phyloP scores from a whole-genome alignment of 306 rosid genomes.

The Ormosia semicastrata region DNA sequence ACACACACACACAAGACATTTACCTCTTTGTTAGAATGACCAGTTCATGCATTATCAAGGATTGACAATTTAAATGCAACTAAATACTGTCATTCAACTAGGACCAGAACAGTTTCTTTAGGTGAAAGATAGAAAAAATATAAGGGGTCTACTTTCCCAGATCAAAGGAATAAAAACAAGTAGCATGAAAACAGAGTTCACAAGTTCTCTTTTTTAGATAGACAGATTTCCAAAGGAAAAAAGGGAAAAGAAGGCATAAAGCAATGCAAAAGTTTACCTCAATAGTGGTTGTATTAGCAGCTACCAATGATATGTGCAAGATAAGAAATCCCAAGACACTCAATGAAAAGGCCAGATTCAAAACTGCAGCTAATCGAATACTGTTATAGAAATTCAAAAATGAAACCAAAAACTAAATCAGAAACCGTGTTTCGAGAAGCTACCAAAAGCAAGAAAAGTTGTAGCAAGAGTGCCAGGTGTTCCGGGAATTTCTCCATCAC shows the following conservation, averaged over 20 bases:
- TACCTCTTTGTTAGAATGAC: not conserved
- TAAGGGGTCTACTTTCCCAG: not conserved
- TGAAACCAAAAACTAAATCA: not conserved
- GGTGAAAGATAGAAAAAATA: not conserved
- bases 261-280: slow-evolving; percentile 60
- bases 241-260: not conserved
- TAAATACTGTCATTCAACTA: slow-evolving; percentile 9
- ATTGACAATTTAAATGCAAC: slow-evolving; percentile 11
- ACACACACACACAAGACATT: not conserved
- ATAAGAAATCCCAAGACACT: slow-evolving; percentile 94
- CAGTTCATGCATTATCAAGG: not conserved
- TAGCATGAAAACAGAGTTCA: not conserved
- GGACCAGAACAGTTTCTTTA: not conserved
- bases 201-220: not conserved
- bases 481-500: slow-evolving; percentile 94
- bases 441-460: slow-evolving; percentile 97
- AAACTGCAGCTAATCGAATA: slow-evolving; percentile 53
- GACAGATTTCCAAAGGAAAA: not conserved
- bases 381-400: slow-evolving; percentile 27
- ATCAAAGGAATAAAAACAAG: not conserved
- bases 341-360: slow-evolving; percentile 90
- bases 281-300: slow-evolving; percentile 89
- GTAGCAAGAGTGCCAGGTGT: slow-evolving; percentile 97
- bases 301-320: slow-evolving; percentile 90
- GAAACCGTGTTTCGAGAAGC: slow-evolving; percentile 19